Evolutionary conservation across 768 basidiomycete genomes (phyloP).

Genomic region (Kwoniella newhampshirensis): DNA sequence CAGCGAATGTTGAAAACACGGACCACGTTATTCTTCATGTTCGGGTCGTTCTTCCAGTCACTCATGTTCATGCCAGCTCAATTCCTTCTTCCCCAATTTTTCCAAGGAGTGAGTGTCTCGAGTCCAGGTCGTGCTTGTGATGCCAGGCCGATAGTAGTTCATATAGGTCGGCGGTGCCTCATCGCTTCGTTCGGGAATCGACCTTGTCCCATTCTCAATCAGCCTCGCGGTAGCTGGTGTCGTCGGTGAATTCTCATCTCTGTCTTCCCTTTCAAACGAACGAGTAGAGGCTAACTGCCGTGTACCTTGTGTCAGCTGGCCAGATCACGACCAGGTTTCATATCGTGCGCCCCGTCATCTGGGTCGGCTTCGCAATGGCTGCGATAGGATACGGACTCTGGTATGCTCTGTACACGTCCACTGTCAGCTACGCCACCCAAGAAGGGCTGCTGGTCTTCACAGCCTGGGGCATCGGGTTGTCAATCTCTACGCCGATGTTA

Average conservation of each 20-base stretch:
- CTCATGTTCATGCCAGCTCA: slow-evolving; percentile 36
- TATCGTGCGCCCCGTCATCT: slow-evolving; percentile 44
- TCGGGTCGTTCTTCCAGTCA: slow-evolving; percentile 42
- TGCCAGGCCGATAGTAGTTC: neutral
- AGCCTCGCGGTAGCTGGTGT: slow-evolving; percentile 18
- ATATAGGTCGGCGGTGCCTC: slow-evolving; percentile 20
- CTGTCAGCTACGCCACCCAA: slow-evolving; percentile 28
- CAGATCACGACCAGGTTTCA: slow-evolving; percentile 35
- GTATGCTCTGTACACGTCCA: slow-evolving; percentile 22
- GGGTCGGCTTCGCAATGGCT: slow-evolving; percentile 39
- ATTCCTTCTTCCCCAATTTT: slow-evolving; percentile 41
- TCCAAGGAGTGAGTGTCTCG: slow-evolving; percentile 49
- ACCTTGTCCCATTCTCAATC: slow-evolving; percentile 42
- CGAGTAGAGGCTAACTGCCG: too few relatives aligned
- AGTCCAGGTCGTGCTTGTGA: too few relatives aligned
- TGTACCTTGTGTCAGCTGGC: slow-evolving; percentile 35
- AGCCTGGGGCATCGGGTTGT: slow-evolving; percentile 38
- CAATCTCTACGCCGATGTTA: slow-evolving; percentile 44
- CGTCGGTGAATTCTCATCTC: slow-evolving; percentile 15
- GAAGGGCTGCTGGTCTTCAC: slow-evolving; percentile 34
- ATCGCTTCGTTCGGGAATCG: slow-evolving; percentile 30
- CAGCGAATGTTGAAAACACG: slow-evolving; percentile 50
- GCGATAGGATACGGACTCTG: slow-evolving; percentile 35
- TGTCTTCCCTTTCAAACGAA: too few relatives aligned
- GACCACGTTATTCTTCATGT: slow-evolving; percentile 46